Conservation (phyloP, 306 rosid genomes). For the Oxytropis ochrocephala region DNA sequence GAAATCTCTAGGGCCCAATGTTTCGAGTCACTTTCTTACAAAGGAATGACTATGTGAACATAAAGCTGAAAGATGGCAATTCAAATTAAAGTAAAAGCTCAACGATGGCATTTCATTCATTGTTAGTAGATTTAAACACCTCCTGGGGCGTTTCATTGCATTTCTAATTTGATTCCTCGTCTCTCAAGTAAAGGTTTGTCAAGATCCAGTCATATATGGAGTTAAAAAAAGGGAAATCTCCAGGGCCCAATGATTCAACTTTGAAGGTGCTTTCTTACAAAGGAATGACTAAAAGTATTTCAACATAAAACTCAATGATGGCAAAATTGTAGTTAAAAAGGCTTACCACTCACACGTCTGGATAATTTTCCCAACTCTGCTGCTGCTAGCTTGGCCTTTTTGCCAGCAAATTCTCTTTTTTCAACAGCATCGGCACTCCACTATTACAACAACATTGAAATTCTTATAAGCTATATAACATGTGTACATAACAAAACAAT, state of each 20-base stretch:
- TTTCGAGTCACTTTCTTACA: not conserved
- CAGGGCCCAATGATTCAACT: slow-evolving; percentile 2
- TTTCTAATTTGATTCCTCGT: not conserved
- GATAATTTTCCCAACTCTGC: slow-evolving; percentile 87
- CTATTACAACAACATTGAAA: slow-evolving; percentile 40
- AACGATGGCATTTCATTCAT: not conserved
- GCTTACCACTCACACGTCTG: slow-evolving; percentile 76
- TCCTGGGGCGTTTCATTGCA: not conserved
- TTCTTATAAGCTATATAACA: slow-evolving; percentile 6
- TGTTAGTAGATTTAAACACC: not conserved
- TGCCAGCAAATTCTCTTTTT: slow-evolving; percentile 80
- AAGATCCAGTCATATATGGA: not conserved
- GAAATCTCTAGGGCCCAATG: not conserved
- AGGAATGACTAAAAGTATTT: not conserved
- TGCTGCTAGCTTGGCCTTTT: slow-evolving; percentile 95
- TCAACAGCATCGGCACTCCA: slow-evolving; percentile 83
- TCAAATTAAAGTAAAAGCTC: slow-evolving; percentile 1
- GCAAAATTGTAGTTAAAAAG: slow-evolving; percentile 3
- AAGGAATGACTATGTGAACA: not conserved
- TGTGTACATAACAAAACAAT: slow-evolving; percentile 4
- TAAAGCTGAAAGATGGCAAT: not conserved
- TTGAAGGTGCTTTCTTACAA: not conserved
- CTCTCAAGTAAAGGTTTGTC: slow-evolving; percentile 4
- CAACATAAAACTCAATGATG: not conserved
- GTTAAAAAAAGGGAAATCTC: slow-evolving; percentile 8